Conservation (phyloP, 2,329 filamentous ascomycete genomes). For the Ramichloridium luteum region DNA sequence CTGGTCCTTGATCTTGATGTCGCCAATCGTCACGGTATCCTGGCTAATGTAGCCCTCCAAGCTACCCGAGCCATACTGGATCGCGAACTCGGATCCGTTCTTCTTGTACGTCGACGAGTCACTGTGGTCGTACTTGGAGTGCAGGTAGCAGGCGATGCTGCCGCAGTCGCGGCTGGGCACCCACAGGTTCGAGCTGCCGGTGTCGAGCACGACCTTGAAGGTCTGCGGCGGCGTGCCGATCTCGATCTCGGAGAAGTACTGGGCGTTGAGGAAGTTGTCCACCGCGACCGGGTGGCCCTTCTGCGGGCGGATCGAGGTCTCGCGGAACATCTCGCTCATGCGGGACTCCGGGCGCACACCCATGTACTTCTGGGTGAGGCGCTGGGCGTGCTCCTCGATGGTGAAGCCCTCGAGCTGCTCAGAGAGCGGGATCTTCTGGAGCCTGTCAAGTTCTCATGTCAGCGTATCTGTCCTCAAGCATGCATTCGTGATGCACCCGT, state of each 20-base stretch:
- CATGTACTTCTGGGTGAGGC: constrained; percentile 93
- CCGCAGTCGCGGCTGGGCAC: constrained; percentile 81
- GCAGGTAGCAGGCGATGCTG: constrained; percentile 96
- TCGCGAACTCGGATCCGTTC: constrained; percentile 87
- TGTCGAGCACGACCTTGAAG: constrained; percentile 98
- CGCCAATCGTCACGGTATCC: constrained; percentile 76
- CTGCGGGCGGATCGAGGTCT: constrained; percentile 53
- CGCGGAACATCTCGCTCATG: constrained; percentile 66
- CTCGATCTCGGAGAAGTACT: constrained; percentile 96
- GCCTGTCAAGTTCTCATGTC: constrained; percentile 27
- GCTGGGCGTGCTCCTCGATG: constrained; percentile 68
- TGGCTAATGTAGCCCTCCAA: constrained; percentile 88
- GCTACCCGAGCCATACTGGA: constrained; percentile 88
- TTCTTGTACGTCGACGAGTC: constrained; percentile 82
- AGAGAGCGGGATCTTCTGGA: constrained; percentile 78
- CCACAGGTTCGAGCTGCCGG: constrained; percentile 98
- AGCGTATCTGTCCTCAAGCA: constrained; percentile 8
- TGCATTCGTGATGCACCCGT: neutral
- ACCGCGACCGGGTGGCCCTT: constrained; percentile 72
- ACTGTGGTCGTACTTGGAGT: constrained; percentile 90
- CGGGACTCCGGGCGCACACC: constrained; percentile 60
- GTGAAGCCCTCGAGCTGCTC: constrained; percentile 83
- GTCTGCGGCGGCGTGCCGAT: constrained; percentile 83
- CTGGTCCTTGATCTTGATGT: constrained; percentile 76
- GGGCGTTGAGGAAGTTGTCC: constrained; percentile 96